Evolutionary conservation across 1,284 basidiomycete species (phyloP).

Genomic region (Peniophora sp.): DNA sequence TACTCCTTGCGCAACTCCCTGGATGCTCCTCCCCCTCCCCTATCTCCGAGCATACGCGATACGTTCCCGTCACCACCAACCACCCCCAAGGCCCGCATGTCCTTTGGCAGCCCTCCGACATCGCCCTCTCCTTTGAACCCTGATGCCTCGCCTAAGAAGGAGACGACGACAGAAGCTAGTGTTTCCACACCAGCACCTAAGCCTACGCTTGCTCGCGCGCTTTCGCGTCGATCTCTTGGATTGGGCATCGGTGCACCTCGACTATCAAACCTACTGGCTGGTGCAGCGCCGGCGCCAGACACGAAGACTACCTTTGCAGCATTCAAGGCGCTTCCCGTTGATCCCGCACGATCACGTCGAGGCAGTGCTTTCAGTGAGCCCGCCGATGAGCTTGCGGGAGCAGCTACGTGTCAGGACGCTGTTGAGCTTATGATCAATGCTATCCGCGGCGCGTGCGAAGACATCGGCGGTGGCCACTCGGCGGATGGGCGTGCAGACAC

Average conservation of each 20-base stretch:
- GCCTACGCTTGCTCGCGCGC: slow-evolving; percentile 12
- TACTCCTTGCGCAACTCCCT: slow-evolving; percentile 76
- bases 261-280: slow-evolving; percentile 25
- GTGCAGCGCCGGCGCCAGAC: slow-evolving; percentile 23
- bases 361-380: slow-evolving; percentile 48
- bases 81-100: neutral
- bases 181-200: slow-evolving; percentile 5
- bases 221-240: neutral
- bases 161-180: slow-evolving; percentile 4
- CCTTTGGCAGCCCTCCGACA: slow-evolving; percentile 6
- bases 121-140: slow-evolving; percentile 6
- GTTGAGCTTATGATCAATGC: slow-evolving; percentile 68
- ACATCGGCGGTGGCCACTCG: slow-evolving; percentile 42
- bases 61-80: slow-evolving; percentile 4
- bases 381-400: slow-evolving; percentile 53
- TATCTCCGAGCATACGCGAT: slow-evolving; percentile 13
- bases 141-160: neutral
- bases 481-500: slow-evolving; percentile 26
- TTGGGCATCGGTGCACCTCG: slow-evolving; percentile 12
- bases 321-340: slow-evolving; percentile 70
- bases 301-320: slow-evolving; percentile 48
- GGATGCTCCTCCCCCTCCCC: slow-evolving; percentile 21
- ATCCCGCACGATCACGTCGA: slow-evolving; percentile 48
- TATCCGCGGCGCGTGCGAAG: slow-evolving; percentile 62
- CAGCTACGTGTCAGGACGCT: slow-evolving; percentile 68